Conservation (phyloP, 208 protist species). For the Leishmania guyanensis region DNA sequence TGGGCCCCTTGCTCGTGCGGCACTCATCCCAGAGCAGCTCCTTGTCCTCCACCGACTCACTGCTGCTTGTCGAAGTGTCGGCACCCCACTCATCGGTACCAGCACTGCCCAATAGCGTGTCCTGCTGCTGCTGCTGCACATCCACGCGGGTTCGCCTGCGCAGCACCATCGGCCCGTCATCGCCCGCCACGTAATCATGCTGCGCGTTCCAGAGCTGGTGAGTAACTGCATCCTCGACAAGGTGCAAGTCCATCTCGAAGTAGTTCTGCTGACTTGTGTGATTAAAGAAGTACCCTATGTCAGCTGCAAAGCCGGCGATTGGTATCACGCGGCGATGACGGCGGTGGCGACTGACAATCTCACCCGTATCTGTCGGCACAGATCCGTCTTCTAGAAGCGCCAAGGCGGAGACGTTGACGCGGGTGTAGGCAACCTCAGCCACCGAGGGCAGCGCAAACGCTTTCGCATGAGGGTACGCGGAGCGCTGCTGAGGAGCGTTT, state of each 20-base stretch:
- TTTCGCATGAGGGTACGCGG: conserved; percentile 9
- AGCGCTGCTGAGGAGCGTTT: conserved; percentile 28
- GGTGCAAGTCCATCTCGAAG: conserved; percentile 55
- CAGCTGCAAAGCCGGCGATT: conserved; percentile 52
- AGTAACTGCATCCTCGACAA: conserved; percentile 28
- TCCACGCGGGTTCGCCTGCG: conserved; percentile 7
- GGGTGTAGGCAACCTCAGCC: conserved; percentile 31
- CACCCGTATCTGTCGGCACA: neutral
- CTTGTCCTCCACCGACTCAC: neutral
- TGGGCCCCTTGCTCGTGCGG: neutral
- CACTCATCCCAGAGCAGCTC: neutral
- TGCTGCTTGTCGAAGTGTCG: neutral
- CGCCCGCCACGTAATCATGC: conserved; percentile 19
- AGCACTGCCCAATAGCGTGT: neutral
- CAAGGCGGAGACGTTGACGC: neutral
- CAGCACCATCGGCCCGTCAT: conserved; percentile 24
- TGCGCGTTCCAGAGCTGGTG: conserved; percentile 55
- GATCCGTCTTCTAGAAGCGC: neutral
- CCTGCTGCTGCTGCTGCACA: neutral
- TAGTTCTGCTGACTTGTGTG: conserved; percentile 51
- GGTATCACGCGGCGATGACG: conserved; percentile 50
- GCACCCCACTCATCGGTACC: neutral
- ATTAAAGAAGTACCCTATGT: conserved; percentile 74
- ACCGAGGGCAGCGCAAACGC: conserved; percentile 45
- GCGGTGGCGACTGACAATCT: conserved; percentile 13